Conservation (phyloP, 345 rosid genomes). For the Brassica cretica region DNA sequence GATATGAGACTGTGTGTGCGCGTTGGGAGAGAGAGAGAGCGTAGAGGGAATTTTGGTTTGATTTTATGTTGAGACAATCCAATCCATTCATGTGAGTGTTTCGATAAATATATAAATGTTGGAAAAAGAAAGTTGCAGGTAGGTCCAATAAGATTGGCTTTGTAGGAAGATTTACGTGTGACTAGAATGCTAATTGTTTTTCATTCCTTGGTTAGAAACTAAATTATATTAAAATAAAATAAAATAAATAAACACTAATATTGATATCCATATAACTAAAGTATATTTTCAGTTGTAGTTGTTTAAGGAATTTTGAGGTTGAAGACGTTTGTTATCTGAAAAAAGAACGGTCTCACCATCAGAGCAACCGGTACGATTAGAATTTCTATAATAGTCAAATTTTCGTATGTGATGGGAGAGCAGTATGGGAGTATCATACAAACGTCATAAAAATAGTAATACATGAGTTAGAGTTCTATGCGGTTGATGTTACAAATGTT, state of each 20-base stretch:
- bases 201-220: not conserved
- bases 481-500: not conserved
- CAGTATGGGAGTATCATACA: not conserved
- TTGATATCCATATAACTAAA: not conserved
- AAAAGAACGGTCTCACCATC: not conserved
- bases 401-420: not conserved
- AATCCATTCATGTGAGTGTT: constrained; percentile 32
- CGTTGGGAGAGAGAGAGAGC: not conserved
- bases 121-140: constrained; percentile 28
- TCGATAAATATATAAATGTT: constrained; percentile 29
- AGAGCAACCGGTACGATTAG: not conserved
- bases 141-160: constrained; percentile 31
- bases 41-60: constrained; percentile 18
- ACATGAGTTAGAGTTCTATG: not conserved
- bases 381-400: not conserved
- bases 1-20: constrained; percentile 8
- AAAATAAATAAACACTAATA: not conserved
- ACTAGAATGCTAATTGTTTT: constrained; percentile 3
- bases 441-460: not conserved
- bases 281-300: not conserved
- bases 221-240: not conserved
- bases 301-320: not conserved
- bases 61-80: constrained; percentile 39
- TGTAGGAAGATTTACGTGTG: constrained; percentile 19
- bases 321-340: not conserved